These are phyloP conservation scores for Phytophthora pistaciae DNA, from an alignment of 352 stramenopile genomes.

Conservation along the genomic window DNA sequence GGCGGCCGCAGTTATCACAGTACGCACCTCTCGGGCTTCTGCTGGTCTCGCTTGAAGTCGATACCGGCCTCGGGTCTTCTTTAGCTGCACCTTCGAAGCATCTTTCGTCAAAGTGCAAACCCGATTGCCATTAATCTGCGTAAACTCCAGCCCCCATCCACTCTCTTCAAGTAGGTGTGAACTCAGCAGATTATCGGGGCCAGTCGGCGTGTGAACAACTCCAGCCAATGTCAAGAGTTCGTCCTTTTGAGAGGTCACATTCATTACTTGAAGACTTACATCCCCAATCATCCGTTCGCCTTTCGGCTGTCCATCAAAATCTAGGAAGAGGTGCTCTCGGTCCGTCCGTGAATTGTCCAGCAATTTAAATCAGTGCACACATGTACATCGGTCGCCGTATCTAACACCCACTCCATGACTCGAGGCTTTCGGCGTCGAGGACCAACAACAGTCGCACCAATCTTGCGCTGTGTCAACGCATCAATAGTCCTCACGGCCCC, in stretches of 20 bases:
- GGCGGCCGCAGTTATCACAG: not conserved
- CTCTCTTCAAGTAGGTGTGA: not conserved
- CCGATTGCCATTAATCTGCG: not conserved
- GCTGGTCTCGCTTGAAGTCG: conserved; percentile 1
- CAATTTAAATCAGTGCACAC: conserved; percentile 1
- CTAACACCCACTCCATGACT: not conserved
- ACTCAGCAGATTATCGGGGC: not conserved
- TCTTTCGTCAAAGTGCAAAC: conserved; percentile 8
- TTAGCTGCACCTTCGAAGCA: not conserved
- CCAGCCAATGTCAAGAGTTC: not conserved
- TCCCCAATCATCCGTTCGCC: not conserved
- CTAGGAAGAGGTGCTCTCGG: not conserved
- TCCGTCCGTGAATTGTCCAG: not conserved
- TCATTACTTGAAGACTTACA: conserved; percentile 1
- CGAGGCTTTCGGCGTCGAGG: not conserved
- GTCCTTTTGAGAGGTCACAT: not conserved
- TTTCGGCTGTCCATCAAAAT: not conserved
- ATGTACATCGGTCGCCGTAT: not conserved
- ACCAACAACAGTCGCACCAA: not conserved
- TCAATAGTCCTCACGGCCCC: not conserved
- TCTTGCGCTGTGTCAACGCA: conserved; percentile 1
- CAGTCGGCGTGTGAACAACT: not conserved
- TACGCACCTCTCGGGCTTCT: not conserved
- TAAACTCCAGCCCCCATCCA: conserved; percentile 7
- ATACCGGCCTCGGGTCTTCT: conserved; percentile 11